Evolutionary conservation across 768 basidiomycete genomes (phyloP).

Genomic region (Kwoniella europaea): DNA sequence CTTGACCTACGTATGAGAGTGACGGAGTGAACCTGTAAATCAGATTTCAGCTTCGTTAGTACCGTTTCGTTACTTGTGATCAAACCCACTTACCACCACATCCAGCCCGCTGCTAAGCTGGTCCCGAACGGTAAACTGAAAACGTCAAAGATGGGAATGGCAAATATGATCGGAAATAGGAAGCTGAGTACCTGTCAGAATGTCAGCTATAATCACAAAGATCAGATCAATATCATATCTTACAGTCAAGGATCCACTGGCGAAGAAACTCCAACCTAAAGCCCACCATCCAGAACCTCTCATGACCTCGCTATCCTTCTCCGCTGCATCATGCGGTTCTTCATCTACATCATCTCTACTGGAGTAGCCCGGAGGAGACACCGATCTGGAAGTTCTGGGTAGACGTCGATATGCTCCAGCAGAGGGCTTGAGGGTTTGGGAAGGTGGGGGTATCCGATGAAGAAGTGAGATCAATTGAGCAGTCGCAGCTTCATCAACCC

Average conservation of each 20-base stretch:
- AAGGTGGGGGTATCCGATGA: slow-evolving; percentile 63
- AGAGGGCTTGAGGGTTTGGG: slow-evolving; percentile 63
- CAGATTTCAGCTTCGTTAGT: too few relatives aligned
- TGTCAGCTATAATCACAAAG: neutral
- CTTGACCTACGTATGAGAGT: slow-evolving; percentile 90
- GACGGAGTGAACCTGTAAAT: slow-evolving; percentile 73
- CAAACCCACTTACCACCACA: slow-evolving; percentile 68
- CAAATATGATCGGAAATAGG: slow-evolving; percentile 85
- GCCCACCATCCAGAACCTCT: slow-evolving; percentile 76
- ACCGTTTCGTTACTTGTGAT: neutral
- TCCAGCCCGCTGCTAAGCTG: slow-evolving; percentile 82
- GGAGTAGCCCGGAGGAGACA: slow-evolving; percentile 33
- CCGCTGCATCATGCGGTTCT: slow-evolving; percentile 32
- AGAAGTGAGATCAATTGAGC: slow-evolving; percentile 92
- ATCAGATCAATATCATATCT: slow-evolving; percentile 38
- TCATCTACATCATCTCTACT: slow-evolving; percentile 58
- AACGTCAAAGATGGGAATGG: slow-evolving; percentile 70
- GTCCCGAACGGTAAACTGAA: slow-evolving; percentile 66
- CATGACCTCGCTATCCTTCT: slow-evolving; percentile 63
- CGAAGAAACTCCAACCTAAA: slow-evolving; percentile 76
- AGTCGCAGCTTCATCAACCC: slow-evolving; percentile 67
- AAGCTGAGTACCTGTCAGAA: slow-evolving; percentile 73
- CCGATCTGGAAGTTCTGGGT: slow-evolving; percentile 39
- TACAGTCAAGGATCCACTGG: slow-evolving; percentile 78
- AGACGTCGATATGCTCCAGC: slow-evolving; percentile 57